Base-by-base conservation (phyloP, 768 basidiomycete genomes). In the Pseudohyphozyma bogoriensis region DNA sequence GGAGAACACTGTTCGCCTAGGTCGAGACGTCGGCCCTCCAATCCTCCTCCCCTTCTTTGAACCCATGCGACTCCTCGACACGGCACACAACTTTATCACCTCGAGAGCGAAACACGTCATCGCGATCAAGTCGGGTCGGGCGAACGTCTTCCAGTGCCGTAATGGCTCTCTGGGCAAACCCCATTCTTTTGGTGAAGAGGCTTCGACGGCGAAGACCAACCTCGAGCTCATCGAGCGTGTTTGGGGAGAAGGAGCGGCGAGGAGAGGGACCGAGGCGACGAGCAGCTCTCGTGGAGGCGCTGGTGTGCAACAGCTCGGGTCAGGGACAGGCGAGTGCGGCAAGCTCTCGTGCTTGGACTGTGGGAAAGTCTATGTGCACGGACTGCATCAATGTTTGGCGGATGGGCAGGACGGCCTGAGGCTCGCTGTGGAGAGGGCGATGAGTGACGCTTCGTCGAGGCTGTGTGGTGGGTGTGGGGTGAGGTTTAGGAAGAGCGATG, bases 381-480 rank as follows among this genome's bases (percentile, higher is more conserved):
- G 33, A 3, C 29, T 46, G 15, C 49, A 61, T 51, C 20, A 33
- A 12, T 51, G 50, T 9, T 51, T 35, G 16, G 50, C 24, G 16
- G 26, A 37, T 5, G 55, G 44, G 42, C 50, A 61, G 50, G 55
- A 61, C 24, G 36, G 42, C 12, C 18, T 61, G 28, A 35, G 60
- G 22, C 37, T 61, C 15, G 60, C 47, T 3, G 55, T 56, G 28
- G 60, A 61, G 55, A 16, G 24, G 29, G 60, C 60, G 15, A 61
- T 56, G 60, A 61, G 50, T 40, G 50, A 29, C 20, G 60, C 60
- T 5, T 55, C 28, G 12, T 24, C 12, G 40, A 22, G 49, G 33
- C 32, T 26, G 15, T 61, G 60, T 33, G 37, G 36, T 35, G 31
- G 44, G 33, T 61, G 60, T 28, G 60, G 55, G 2, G 55, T 37